Percentiles rank a stretch among this genome's conserved stretches.
Evolutionary conservation across 2,329 filamentous ascomycete species (phyloP).

Genomic region (Fusarium coicis): DNA sequence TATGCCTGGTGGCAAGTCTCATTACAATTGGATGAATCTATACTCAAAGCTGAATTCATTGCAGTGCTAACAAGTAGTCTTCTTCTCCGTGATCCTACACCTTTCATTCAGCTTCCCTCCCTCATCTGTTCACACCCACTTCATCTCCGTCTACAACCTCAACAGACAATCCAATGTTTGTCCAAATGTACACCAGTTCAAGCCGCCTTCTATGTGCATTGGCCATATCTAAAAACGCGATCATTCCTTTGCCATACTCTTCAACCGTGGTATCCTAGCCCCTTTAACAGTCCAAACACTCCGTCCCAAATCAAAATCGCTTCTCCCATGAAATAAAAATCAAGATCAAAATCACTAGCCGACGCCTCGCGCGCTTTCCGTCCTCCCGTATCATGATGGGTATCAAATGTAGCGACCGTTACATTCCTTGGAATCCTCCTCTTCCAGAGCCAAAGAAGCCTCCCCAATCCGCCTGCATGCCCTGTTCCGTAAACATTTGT

Average conservation of each 20-base stretch:
- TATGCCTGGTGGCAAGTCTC: constrained; percentile 6
- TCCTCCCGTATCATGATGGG: constrained; percentile 50
- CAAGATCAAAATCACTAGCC: constrained; percentile 38
- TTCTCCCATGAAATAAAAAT: constrained; percentile 37
- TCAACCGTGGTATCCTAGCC: constrained; percentile 15
- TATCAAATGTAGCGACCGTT: constrained; percentile 52
- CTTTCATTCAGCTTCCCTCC: constrained; percentile 2
- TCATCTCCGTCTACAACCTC: background rate
- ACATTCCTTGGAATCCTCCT: constrained; percentile 57
- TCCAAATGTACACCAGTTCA: constrained; percentile 26
- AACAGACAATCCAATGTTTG: constrained; percentile 9
- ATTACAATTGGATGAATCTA: constrained; percentile 20
- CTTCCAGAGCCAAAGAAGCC: constrained; percentile 58
- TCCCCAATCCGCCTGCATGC: constrained; percentile 59
- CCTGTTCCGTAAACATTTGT: constrained; percentile 61
- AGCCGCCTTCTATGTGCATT: constrained; percentile 31
- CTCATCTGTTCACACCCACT: background rate
- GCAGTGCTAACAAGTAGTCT: constrained; percentile 6
- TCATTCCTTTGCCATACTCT: constrained; percentile 19
- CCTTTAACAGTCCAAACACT: constrained; percentile 22
- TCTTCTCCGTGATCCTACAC: constrained; percentile 12
- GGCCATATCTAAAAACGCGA: constrained; percentile 32
- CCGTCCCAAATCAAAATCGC: constrained; percentile 39
- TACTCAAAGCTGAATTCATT: constrained; percentile 3
- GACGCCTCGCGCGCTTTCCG: constrained; percentile 42